These are phyloP conservation scores for Sedum album DNA, from an alignment of 164 flowering plant species.

Conservation along the genomic window DNA sequence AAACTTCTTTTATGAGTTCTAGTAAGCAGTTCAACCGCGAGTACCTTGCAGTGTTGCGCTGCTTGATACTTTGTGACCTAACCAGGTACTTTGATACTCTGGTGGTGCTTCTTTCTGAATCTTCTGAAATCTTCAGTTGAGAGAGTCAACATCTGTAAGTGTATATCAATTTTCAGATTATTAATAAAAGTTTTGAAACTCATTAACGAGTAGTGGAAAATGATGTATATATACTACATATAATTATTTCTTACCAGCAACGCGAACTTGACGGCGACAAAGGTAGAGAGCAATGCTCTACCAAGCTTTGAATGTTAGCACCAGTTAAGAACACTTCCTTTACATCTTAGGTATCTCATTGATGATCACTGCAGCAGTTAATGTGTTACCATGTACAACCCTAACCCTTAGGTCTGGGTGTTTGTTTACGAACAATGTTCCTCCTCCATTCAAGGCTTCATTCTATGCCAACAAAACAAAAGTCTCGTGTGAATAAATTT, in stretches of 20 bases:
- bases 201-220: neutral
- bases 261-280: constrained; percentile 45
- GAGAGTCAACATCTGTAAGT: constrained; percentile 67
- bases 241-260: constrained; percentile 53
- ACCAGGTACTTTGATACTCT: constrained; percentile 54
- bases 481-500: too few relatives aligned
- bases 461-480: constrained; percentile 43
- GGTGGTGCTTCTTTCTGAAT: constrained; percentile 75
- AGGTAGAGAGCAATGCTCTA: constrained; percentile 95
- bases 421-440: constrained; percentile 69
- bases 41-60: constrained; percentile 72
- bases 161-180: neutral
- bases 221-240: neutral
- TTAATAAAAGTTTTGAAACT: neutral
- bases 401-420: constrained; percentile 65
- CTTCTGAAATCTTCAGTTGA: constrained; percentile 70
- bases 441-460: constrained; percentile 90
- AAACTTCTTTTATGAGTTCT: neutral
- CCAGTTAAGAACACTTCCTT: constrained; percentile 80
- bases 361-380: constrained; percentile 86
- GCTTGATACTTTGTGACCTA: constrained; percentile 80
- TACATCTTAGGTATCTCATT: constrained; percentile 54
- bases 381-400: constrained; percentile 89
- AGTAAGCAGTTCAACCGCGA: constrained; percentile 19
- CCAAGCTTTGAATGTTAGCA: constrained; percentile 98